phyloP scores from a whole-genome alignment of 768 basidiomycete species.

The Daedaleopsis nitida region DNA sequence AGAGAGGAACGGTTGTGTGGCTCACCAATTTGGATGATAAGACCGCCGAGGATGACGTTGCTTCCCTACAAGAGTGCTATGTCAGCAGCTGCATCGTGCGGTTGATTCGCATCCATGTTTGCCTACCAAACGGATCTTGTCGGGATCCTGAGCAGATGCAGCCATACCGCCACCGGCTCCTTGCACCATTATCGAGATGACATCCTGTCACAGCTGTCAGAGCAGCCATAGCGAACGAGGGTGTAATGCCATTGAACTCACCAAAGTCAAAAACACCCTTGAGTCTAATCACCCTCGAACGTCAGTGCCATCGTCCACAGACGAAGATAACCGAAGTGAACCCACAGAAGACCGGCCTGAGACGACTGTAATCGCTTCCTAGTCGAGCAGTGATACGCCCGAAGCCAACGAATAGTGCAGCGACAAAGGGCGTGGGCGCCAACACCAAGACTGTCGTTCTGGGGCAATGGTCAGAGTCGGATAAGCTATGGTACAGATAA shows the following conservation, averaged over 20 bases:
- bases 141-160: conserved; percentile 17
- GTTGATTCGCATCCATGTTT: background rate
- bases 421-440: conserved; percentile 55
- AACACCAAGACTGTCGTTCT: conserved; percentile 17
- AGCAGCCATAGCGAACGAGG: background rate
- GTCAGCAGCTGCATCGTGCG: background rate
- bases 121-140: conserved; percentile 16
- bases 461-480: conserved; percentile 24
- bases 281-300: conserved; percentile 22
- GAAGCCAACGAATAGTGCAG: conserved; percentile 57
- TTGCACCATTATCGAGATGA: conserved; percentile 42
- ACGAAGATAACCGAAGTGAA: background rate
- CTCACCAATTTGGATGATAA: conserved; percentile 31
- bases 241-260: conserved; percentile 15
- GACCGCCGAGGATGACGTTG: conserved; percentile 34
- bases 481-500: background rate
- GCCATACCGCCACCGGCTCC: conserved; percentile 40
- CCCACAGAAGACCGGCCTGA: conserved; percentile 37
- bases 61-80: conserved; percentile 22
- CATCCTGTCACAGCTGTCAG: conserved; percentile 31
- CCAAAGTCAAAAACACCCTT: conserved; percentile 31
- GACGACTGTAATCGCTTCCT: conserved; percentile 52
- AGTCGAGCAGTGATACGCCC: conserved; percentile 45
- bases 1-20: background rate
- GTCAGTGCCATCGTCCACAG: background rate